Conservation (phyloP, 257 asterid genomes). For the Coffea eugenioides region DNA sequence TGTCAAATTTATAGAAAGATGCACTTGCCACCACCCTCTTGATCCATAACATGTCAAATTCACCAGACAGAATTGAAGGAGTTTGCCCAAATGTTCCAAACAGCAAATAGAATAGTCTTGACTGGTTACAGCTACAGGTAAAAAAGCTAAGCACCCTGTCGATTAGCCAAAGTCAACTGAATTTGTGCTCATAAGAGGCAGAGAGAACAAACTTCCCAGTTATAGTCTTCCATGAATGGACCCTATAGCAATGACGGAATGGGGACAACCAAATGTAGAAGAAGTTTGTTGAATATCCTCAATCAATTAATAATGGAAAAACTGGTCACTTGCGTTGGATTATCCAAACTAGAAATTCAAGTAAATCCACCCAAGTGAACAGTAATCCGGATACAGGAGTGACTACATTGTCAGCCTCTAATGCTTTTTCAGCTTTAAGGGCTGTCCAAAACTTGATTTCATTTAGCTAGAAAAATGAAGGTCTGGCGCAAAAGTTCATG, state of each 20-base stretch:
- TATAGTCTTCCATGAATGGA: neutral
- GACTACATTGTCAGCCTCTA: neutral
- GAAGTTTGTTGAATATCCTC: neutral
- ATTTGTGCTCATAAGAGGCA: neutral
- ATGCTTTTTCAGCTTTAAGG: neutral
- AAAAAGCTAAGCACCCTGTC: neutral
- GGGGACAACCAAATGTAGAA: neutral
- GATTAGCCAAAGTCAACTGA: neutral
- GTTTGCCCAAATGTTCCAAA: neutral
- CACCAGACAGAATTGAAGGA: neutral
- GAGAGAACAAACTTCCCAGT: neutral
- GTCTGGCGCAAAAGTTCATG: neutral
- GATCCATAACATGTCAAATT: neutral
- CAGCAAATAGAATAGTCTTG: neutral
- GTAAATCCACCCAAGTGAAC: neutral
- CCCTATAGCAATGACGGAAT: neutral
- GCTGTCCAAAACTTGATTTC: neutral
- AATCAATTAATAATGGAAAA: neutral
- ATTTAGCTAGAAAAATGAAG: neutral
- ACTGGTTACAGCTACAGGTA: neutral
- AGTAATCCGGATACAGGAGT: neutral
- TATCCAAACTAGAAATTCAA: neutral
- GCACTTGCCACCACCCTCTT: neutral
- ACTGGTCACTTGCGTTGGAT: neutral
- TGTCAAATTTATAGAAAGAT: neutral